These are phyloP conservation scores for Paralagenidium karlingii DNA, from an alignment of 352 stramenopile species.

Conservation along the genomic window DNA sequence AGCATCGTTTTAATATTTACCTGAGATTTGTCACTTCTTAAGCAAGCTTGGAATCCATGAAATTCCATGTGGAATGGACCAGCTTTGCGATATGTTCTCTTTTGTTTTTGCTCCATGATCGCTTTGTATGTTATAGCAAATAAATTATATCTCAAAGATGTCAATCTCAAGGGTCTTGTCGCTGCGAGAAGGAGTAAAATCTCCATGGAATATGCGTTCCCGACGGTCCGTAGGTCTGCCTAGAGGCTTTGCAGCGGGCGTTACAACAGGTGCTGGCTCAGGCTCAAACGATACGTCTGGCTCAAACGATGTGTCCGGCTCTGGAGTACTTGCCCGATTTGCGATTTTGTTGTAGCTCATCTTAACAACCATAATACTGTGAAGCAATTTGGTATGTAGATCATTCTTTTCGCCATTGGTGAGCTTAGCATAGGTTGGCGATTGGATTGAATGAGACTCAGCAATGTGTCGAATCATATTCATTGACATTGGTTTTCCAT, in stretches of 20 bases:
- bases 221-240: conserved; percentile 1
- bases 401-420: background rate
- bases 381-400: too few species aligned
- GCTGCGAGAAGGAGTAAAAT: too few species aligned
- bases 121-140: conserved; percentile 2
- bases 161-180: too few species aligned
- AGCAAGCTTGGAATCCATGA: conserved; percentile 5
- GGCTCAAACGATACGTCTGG: conserved; percentile 2
- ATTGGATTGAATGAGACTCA: conserved; percentile 10
- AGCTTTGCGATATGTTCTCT: conserved; percentile 3
- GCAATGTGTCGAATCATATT: conserved; percentile 11
- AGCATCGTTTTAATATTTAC: conserved; percentile 4
- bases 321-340: conserved; percentile 1
- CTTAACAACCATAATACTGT: too few species aligned
- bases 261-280: conserved; percentile 1
- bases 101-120: conserved; percentile 7
- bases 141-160: conserved; percentile 8
- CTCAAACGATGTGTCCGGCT: too few species aligned
- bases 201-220: too few species aligned
- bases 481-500: conserved; percentile 11
- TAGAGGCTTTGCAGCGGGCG: background rate
- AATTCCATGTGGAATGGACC: conserved; percentile 8
- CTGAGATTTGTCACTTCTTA: background rate
- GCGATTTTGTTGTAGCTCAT: too few species aligned
- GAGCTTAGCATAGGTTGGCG: background rate